Base-by-base conservation (phyloP, 2,329 filamentous ascomycete species). In the Fusarium stilboides region DNA sequence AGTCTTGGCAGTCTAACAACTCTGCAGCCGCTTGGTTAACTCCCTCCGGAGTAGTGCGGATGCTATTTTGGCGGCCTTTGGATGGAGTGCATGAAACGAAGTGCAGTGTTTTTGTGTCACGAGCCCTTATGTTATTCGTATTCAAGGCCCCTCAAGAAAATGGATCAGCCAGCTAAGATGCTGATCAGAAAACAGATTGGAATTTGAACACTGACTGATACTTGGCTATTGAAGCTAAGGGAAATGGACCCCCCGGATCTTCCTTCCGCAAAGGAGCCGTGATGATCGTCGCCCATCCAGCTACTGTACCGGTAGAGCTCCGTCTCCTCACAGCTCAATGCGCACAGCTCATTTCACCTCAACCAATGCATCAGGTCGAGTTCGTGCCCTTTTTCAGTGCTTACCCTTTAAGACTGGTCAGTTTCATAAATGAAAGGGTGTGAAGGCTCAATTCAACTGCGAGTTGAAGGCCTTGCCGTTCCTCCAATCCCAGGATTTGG, bases 201-300 rank as follows among this genome's bases (percentile, higher is more conserved):
- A 14, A 50, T 39, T 58, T 39, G 47, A 43, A 36, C 43, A 31
- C 57, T 42, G 34, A 19, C 28, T 36, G 33, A 24, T 46, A 36
- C 37, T 40, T 52, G 46, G 40, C 54, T 36, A 58, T 42, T 50
- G 31, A 33, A 44, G 33, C 39, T 36, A 40, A 54, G 37, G 39
- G 36, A 39, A 36, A 58, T 63, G 44, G 62, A 31, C 45, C 60
- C 52, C 52, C 51, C 46, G 67, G 71, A 74, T 74, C 69, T 65
- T 59, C 65, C 65, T 53, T 73, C 65, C 71, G 51, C 56, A 57
- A 31, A 55, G 59, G 43, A 71, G 57, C 61, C 69, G 56, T 65
- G 69, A 64, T 61, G 71, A 74, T 74, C 67, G 63, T 63, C 65
- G 54, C 57, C 40, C 36, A 40, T 37, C 44, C 36, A 54, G 57